These are phyloP conservation scores for Aspergillus hortae DNA, from an alignment of 2,329 filamentous ascomycete genomes.

Conservation along the genomic window DNA sequence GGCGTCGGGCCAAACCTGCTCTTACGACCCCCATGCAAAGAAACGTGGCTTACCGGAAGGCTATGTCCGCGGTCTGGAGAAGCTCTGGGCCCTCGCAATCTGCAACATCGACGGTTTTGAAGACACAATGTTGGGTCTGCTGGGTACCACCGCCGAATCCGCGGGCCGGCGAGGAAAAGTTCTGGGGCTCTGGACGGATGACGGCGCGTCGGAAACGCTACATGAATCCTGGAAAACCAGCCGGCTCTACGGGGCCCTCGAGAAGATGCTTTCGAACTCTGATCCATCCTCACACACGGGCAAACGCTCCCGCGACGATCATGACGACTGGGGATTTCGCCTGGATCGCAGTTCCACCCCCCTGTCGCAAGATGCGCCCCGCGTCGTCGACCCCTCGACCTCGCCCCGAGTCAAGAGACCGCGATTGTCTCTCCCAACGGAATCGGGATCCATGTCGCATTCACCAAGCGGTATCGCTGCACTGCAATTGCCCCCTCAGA, in stretches of 20 bases:
- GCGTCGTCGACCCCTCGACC: constrained; percentile 24
- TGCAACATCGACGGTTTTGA: constrained; percentile 45
- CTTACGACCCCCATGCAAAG: constrained; percentile 43
- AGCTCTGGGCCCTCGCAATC: constrained; percentile 43
- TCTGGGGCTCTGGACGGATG: constrained; percentile 39
- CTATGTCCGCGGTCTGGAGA: constrained; percentile 46
- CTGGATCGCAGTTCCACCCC: constrained; percentile 26
- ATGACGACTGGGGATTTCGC: constrained; percentile 32
- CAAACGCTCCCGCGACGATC: constrained; percentile 34
- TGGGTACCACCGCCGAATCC: constrained; percentile 35
- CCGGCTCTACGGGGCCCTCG: constrained; percentile 35
- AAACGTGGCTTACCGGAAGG: constrained; percentile 46
- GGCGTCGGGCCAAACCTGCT: constrained; percentile 38
- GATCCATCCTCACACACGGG: constrained; percentile 23
- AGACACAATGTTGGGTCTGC: constrained; percentile 36
- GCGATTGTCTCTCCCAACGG: constrained; percentile 21
- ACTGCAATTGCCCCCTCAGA: constrained; percentile 46
- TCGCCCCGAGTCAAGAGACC: constrained; percentile 26
- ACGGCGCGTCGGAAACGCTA: constrained; percentile 38
- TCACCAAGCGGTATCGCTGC: constrained; percentile 7
- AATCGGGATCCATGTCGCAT: constrained; percentile 7
- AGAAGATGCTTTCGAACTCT: constrained; percentile 38
- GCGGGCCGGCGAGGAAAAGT: constrained; percentile 29
- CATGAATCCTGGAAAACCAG: constrained; percentile 45
- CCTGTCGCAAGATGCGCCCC: constrained; percentile 26